These are phyloP conservation scores for Aspergillus thermomutatus DNA, from an alignment of 2,329 filamentous ascomycete genomes.

Conservation along the genomic window DNA sequence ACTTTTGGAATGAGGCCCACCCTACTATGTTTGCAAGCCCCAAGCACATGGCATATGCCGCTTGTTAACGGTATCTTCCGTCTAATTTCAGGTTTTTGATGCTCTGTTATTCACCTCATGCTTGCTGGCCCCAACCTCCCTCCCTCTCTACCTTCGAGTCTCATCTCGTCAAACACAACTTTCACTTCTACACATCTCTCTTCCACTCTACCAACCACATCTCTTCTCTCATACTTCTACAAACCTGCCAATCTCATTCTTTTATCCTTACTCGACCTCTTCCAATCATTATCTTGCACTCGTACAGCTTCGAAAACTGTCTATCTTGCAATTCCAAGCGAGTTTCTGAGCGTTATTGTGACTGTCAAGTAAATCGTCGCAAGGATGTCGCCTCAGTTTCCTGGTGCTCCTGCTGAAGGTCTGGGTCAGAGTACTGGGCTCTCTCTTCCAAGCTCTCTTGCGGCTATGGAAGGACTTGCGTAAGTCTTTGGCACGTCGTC, in stretches of 20 bases:
- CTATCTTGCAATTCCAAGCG: background rate
- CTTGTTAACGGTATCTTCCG: background rate
- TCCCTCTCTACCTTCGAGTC: background rate
- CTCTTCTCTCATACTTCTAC: background rate
- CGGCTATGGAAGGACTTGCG: background rate
- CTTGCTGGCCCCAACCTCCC: background rate
- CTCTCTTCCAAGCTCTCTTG: background rate
- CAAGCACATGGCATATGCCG: background rate
- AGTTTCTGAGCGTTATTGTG: background rate
- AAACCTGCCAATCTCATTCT: background rate
- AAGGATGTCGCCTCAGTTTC: background rate
- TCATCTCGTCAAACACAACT: background rate
- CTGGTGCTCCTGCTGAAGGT: background rate
- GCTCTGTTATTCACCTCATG: background rate
- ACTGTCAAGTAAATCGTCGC: background rate
- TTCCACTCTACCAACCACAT: background rate
- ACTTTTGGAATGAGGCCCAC: background rate
- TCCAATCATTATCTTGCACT: background rate
- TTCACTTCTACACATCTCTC: background rate
- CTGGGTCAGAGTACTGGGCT: background rate
- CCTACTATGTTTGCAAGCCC: background rate
- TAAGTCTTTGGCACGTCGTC: background rate
- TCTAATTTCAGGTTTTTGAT: background rate
- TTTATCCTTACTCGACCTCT: background rate
- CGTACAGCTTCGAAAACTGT: background rate